Percentiles rank a stretch among this genome's conserved stretches.
Conservation (phyloP, 148 eudicot genomes). For the Vaccinium darrowii region DNA sequence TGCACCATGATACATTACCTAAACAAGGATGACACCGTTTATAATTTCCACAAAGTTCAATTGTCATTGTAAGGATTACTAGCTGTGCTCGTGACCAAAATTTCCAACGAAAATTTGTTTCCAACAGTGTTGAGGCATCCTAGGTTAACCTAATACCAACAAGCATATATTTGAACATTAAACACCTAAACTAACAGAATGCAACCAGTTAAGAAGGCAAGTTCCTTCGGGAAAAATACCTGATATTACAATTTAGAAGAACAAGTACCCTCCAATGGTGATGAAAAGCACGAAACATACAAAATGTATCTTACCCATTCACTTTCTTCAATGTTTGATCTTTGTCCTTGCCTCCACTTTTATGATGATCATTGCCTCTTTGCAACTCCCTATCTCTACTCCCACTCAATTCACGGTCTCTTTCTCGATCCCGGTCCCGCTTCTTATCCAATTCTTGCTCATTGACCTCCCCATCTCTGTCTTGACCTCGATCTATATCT, state of each 20-base stretch:
- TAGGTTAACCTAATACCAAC: background rate
- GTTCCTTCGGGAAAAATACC: background rate
- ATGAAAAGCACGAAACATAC: background rate
- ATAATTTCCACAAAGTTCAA: background rate
- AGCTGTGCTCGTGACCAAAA: background rate
- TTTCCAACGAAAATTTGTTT: background rate
- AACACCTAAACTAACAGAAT: background rate
- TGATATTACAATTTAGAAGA: background rate
- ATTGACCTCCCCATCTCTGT: constrained; percentile 26
- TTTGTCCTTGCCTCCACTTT: constrained; percentile 39
- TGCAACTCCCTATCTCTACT: constrained; percentile 41
- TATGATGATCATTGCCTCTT: constrained; percentile 42
- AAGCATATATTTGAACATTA: background rate
- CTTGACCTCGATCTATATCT: constrained; percentile 32
- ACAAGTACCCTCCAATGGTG: background rate
- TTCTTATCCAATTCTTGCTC: constrained; percentile 40
- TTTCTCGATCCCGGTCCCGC: constrained; percentile 40
- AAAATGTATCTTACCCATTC: constrained; percentile 49
- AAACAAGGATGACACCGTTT: background rate
- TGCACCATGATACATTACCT: background rate
- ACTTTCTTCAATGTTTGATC: constrained; percentile 37
- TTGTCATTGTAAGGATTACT: background rate
- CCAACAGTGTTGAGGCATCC: background rate
- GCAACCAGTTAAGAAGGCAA: background rate
- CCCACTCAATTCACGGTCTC: constrained; percentile 30